Evolutionary conservation across 1,139 yeast species (phyloP).

Genomic region (Scheffersomyces stambukii): DNA sequence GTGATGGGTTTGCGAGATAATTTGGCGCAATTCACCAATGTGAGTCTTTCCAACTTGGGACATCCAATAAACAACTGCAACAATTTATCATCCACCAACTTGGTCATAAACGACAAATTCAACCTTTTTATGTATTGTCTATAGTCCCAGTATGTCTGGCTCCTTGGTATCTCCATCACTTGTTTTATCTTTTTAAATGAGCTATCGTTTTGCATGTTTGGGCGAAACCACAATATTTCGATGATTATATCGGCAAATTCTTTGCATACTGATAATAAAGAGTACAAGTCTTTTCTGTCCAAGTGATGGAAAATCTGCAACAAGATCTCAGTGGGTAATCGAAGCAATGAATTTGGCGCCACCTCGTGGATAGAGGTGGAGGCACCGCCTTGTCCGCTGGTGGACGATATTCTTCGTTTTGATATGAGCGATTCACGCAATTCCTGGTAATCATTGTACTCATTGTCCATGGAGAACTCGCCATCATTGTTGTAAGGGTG

Average conservation of each 20-base stretch:
- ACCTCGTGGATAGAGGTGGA: conserved; percentile 4
- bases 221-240: conserved; percentile 87
- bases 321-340: conserved; percentile 78
- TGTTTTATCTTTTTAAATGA: conserved; percentile 49
- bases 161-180: conserved; percentile 50
- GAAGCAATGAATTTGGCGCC: conserved; percentile 34
- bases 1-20: conserved; percentile 62
- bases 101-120: conserved; percentile 74
- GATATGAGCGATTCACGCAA: conserved; percentile 31
- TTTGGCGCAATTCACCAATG: conserved; percentile 74
- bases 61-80: conserved; percentile 59
- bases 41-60: conserved; percentile 74
- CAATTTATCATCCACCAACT: conserved; percentile 60
- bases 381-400: too few species aligned
- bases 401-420: conserved; percentile 21
- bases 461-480: conserved; percentile 33
- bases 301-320: conserved; percentile 66
- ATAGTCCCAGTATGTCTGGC: conserved; percentile 64
- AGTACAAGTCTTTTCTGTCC: conserved; percentile 63
- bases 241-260: conserved; percentile 79
- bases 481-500: conserved; percentile 17
- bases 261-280: conserved; percentile 71
- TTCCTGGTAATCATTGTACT: conserved; percentile 31
- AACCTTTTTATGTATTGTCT: conserved; percentile 72
- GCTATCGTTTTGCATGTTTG: conserved; percentile 59